These are phyloP conservation scores for Cyberlindnera mycetangii DNA, from an alignment of 805 yeast species.

Conservation along the genomic window DNA sequence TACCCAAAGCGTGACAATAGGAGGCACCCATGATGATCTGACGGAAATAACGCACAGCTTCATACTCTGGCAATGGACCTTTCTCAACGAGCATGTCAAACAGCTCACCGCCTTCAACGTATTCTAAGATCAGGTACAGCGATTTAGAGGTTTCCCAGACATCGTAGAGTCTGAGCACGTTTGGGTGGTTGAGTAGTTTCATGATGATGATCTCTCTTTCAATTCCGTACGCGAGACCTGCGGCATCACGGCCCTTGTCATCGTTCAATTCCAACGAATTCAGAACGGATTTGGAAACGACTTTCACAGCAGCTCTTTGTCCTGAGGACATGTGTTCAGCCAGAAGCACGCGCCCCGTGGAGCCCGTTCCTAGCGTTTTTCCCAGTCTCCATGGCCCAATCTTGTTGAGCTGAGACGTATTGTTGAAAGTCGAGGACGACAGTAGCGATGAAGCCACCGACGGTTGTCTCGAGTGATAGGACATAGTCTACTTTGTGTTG, in stretches of 20 bases:
- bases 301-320: slow-evolving; percentile 79
- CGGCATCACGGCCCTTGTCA: slow-evolving; percentile 40
- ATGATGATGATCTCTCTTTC: slow-evolving; percentile 96
- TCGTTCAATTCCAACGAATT: slow-evolving; percentile 32
- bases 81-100: slow-evolving; percentile 67
- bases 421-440: slow-evolving; percentile 42
- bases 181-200: slow-evolving; percentile 92
- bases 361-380: slow-evolving; percentile 75
- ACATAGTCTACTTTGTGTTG: slow-evolving; percentile 18
- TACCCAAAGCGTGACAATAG: slow-evolving; percentile 77
- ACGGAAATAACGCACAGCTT: slow-evolving; percentile 72
- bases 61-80: slow-evolving; percentile 69
- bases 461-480: slow-evolving; percentile 49
- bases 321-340: slow-evolving; percentile 71
- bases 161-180: slow-evolving; percentile 89
- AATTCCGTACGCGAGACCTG: slow-evolving; percentile 87
- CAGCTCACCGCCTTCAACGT: slow-evolving; percentile 86
- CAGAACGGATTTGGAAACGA: slow-evolving; percentile 64
- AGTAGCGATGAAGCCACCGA: slow-evolving; percentile 56
- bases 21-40: slow-evolving; percentile 78
- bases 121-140: slow-evolving; percentile 72
- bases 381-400: slow-evolving; percentile 87
- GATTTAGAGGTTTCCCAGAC: slow-evolving; percentile 98
- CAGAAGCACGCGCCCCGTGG: slow-evolving; percentile 75
- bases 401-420: slow-evolving; percentile 37